Base-by-base conservation (phyloP, 1,139 yeast species). In the Blastobotrys indianensis region DNA sequence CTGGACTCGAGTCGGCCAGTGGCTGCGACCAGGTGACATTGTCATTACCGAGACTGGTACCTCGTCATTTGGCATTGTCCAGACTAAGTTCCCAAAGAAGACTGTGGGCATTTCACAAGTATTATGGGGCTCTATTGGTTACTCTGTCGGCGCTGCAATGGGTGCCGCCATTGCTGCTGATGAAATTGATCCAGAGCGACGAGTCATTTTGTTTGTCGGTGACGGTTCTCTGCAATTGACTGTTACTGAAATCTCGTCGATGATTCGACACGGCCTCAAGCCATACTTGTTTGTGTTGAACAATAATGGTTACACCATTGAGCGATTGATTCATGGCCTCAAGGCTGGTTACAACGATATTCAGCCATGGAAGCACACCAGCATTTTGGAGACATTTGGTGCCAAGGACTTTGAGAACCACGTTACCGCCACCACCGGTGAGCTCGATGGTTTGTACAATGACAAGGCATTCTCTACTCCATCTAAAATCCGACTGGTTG, bases 141-240 rank as follows among this genome's bases (percentile, higher is more conserved):
- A 73, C 73, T 79, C 95, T 30, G 86, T 85, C 40, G 95, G 95
- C 61, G 85, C 94, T 44, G 76, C 86, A 32, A 69, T 82, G 51
- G 95, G 95, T 67, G 95, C 95, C 29, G 82, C 82, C 32, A 76
- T 84, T 73, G 95, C 94, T 20, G 85, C 88, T 51, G 79, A 79
- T 60, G 95, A 86, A 65, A 60, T 81, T 44, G 81, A 81, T 61
- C 79, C 81, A 44, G 64, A 67, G 54, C 80, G 78, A 66, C 77
- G 95, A 72, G 94, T 84, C 50, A 75, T 85, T 54, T 71, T 86
- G 57, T 86, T 86, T 66, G 84, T 85, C 48, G 95, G 95, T 67
- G 95, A 86, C 65, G 95, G 95, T 63, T 85, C 95, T 28, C 74
- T 86, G 62, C 95, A 86, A 69, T 75, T 86, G 66, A 85, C 95